Evolutionary conservation across 345 rosid species (phyloP), one percentile per base, ranked within the genome.

Genomic region (Gossypium rotundifolium): DNA sequence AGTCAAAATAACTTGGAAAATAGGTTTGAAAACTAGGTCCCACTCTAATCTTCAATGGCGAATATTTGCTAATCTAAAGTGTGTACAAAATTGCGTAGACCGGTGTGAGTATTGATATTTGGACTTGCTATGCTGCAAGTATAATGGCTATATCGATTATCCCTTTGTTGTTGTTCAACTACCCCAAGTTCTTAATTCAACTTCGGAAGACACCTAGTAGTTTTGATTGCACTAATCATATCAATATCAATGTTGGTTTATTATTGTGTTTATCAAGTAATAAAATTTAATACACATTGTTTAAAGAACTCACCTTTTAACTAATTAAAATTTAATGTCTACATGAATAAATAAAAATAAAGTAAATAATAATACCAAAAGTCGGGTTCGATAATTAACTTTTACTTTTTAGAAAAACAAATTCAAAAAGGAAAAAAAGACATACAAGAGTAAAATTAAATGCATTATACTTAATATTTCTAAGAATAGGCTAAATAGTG

Each of bases 191-290:
- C 77, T 93, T 70, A 63, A 79, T 55, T 89, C 97, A 33, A 87
- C 87, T 9, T 88, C 94, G 98, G 90, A 82, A 89, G 89, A 78
- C 92, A 79, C 73, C 72, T 88, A 14, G 87, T 95, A 6, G 83
- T 93, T 27, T 77, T 95, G 85, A 78, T 91, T 78, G 88, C 89
- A 7, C 85, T 95, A 17, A 70, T 88, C 49, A 6, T 93, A 25
- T 93, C 97, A 0, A 7, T 84, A 18, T 20, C 33, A 2, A 80
- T 94, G 87, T 74, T 94, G 84, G 71, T 92, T 71, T 74, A 93
- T 63, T 94, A 94, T 80, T 91, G 98, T 73, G 76, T 89, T 54
- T 94, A 91, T 84, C 98, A 94, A 96, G 98, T 94, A 80, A 22
- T 11, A 13, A 17, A 13, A 4, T 44, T 59, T 64, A n/a, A n/a